phyloP scores from a whole-genome alignment of 2,329 filamentous ascomycete species.

The Cladophialophora chaetospira region DNA sequence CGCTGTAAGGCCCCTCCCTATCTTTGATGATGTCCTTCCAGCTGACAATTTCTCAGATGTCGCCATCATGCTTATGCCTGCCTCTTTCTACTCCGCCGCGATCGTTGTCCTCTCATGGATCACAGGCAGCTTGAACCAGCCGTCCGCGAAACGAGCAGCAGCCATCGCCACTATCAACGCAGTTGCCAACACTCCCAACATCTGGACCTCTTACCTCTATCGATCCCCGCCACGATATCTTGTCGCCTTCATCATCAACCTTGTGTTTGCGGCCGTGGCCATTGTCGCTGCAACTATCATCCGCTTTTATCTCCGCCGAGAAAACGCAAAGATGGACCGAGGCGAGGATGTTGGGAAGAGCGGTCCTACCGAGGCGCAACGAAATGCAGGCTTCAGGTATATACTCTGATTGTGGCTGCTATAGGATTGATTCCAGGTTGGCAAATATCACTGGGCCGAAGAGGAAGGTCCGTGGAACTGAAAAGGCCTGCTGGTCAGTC shows the following conservation, averaged over 20 bases:
- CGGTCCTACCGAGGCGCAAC: slow-evolving; percentile 32
- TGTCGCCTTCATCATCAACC: slow-evolving; percentile 33
- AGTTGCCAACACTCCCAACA: slow-evolving; percentile 57
- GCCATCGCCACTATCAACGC: slow-evolving; percentile 77
- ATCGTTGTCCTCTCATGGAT: slow-evolving; percentile 72
- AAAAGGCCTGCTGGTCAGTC: too few relatives aligned
- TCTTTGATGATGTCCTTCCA: too few relatives aligned
- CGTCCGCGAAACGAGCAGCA: slow-evolving; percentile 71
- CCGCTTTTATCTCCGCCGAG: slow-evolving; percentile 30
- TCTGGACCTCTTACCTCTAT: slow-evolving; percentile 35
- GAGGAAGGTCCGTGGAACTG: background rate
- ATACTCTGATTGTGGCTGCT: slow-evolving; percentile 13
- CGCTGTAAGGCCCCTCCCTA: slow-evolving; percentile 45
- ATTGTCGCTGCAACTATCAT: slow-evolving; percentile 31
- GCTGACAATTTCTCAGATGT: slow-evolving; percentile 45
- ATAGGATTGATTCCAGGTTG: too few relatives aligned
- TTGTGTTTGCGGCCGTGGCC: slow-evolving; percentile 27
- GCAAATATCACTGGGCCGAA: too few relatives aligned
- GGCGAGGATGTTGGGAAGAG: slow-evolving; percentile 31
- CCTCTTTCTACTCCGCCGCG: slow-evolving; percentile 52
- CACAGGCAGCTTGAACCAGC: slow-evolving; percentile 71
- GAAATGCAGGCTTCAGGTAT: slow-evolving; percentile 31
- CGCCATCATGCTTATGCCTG: slow-evolving; percentile 70
- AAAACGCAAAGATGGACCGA: slow-evolving; percentile 33
- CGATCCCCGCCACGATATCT: slow-evolving; percentile 33